Evolutionary conservation across 1,284 basidiomycete species (phyloP).

Genomic region (Coniophora puteana): DNA sequence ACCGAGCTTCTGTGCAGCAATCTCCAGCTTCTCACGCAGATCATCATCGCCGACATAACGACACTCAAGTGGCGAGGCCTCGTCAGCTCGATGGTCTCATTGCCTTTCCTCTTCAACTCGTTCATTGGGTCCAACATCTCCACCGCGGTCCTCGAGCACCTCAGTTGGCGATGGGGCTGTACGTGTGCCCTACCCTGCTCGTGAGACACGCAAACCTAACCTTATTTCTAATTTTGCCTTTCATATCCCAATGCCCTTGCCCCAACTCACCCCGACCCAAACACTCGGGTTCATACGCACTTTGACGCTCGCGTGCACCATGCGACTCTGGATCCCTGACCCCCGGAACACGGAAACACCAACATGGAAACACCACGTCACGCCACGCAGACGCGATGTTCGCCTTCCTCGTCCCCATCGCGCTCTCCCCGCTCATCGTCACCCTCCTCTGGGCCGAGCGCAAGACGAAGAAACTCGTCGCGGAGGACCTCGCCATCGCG

Average conservation of each 20-base stretch:
- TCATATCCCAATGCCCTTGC: no score
- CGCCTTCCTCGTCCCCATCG: constrained; percentile 53
- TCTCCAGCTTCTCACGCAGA: constrained; percentile 70
- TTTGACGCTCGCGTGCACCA: no score
- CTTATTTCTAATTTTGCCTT: no score
- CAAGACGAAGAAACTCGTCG: constrained; percentile 52
- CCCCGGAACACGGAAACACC: no score
- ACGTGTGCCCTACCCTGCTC: constrained; percentile 16
- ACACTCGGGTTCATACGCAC: no score
- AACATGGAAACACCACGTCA: no score
- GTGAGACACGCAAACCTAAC: background rate
- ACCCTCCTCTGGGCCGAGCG: constrained; percentile 72
- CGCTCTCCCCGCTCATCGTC: constrained; percentile 55
- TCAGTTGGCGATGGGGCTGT: constrained; percentile 78
- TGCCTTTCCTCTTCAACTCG: constrained; percentile 66
- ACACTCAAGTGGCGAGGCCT: constrained; percentile 77
- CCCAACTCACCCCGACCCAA: no score
- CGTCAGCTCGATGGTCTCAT: constrained; percentile 57
- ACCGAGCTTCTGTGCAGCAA: constrained; percentile 32
- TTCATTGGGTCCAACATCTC: constrained; percentile 73
- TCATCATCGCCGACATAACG: constrained; percentile 79
- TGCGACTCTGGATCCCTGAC: no score
- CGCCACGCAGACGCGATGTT: constrained; percentile 59
- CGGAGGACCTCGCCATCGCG: constrained; percentile 16
- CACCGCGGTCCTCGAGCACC: constrained; percentile 48